These are phyloP conservation scores for Epicoccum sorghinum DNA, from an alignment of 2,329 filamentous ascomycete genomes.

Conservation along the genomic window DNA sequence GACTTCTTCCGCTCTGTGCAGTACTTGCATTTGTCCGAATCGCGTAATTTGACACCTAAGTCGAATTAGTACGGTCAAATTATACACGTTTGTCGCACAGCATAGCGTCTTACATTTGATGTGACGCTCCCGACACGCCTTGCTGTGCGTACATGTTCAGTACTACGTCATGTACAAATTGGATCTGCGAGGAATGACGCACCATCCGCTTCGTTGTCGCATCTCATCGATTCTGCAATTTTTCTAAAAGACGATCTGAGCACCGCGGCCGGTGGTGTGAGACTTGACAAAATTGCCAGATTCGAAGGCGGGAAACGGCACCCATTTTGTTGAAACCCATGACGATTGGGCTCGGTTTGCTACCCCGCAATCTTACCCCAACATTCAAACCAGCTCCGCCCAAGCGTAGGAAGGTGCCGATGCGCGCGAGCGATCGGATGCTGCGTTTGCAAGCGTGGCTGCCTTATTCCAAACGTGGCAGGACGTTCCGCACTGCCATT, in stretches of 20 bases:
- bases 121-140: conserved; percentile 40
- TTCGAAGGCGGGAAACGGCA: conserved; percentile 21
- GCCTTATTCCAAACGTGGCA: neutral
- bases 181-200: conserved; percentile 11
- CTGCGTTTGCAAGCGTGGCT: conserved; percentile 1
- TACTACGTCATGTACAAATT: conserved; percentile 10
- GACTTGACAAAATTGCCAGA: conserved; percentile 18
- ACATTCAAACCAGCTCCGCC: conserved; percentile 6
- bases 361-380: conserved; percentile 15
- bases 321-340: conserved; percentile 20
- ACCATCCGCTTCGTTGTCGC: conserved; percentile 41
- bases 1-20: conserved; percentile 35
- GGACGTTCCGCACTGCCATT: conserved; percentile 9
- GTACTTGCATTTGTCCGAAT: conserved; percentile 39
- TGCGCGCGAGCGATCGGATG: conserved; percentile 1
- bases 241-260: conserved; percentile 7
- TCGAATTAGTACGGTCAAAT: conserved; percentile 14
- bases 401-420: neutral
- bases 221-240: conserved; percentile 18
- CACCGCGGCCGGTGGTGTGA: conserved; percentile 9
- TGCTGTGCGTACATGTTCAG: conserved; percentile 26
- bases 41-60: conserved; percentile 36
- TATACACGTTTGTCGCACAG: conserved; percentile 1
- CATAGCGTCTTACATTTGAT: conserved; percentile 35
- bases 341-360: neutral